Evolutionary conservation across 2,329 filamentous ascomycete genomes (phyloP), one percentile per base, ranked within the genome.

Genomic region (Hypoxylon sp.): DNA sequence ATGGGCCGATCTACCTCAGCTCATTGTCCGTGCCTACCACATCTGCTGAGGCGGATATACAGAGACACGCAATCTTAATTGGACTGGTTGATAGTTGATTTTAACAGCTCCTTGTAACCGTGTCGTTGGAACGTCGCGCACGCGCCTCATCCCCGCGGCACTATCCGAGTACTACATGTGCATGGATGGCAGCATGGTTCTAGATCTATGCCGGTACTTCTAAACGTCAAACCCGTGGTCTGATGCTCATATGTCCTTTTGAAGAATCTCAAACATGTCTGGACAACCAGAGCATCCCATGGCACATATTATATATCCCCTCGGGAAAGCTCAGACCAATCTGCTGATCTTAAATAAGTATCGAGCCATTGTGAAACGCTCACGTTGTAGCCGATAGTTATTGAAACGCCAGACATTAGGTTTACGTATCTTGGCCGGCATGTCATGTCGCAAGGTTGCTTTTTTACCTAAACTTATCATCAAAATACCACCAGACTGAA

Each of bases 201-300:
- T 69, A 67, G 63, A 69, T 43, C 46, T 23, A 69, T 38, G 50
- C 41, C 51, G 63, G 60, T 43, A 63, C 30, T 52, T 53, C 6
- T 25, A 56, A 45, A 50, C 23, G 50, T 13, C 59, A n/a, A 45
- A 19, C 14, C 41, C 41, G 19, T 66, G 59, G 55, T 59, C 59
- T 43, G 59, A 66, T 55, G 10, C 14, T 63, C 52, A 13, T 34
- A 38, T 59, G 46, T 45, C 25, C 46, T 28, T 30, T 28, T 45
- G 17, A 34, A 10, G 25, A 38, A 48, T 41, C 53, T 59, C 53
- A 23, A 49, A 51, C 48, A 43, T 48, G 30, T 49, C 25, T 46
- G 32, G 48, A 19, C 30, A 28, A 25, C 55, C 55, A 10, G 17
- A 28, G 17, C 9, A 7, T 13, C 25, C n/a, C 19, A 38, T 56